Evolutionary conservation across 495 filamentous ascomycete genomes (phyloP).

Genomic region (Neurospora sp.): DNA sequence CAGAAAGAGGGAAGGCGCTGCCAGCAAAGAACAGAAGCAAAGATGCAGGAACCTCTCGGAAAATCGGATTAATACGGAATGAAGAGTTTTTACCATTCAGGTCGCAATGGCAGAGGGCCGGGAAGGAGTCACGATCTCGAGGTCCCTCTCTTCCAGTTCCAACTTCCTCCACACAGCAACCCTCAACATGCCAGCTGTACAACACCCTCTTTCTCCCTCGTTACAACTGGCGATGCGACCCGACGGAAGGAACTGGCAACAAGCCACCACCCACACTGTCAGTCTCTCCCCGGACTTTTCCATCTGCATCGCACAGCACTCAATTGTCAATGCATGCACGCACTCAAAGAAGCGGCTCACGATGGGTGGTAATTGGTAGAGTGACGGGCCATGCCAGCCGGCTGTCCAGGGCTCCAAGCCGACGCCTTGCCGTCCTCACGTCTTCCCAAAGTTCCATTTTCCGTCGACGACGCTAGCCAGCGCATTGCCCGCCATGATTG

Average conservation of each 20-base stretch:
- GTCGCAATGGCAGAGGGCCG: background rate
- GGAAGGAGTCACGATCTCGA: background rate
- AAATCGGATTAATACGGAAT: background rate
- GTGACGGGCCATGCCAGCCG: background rate
- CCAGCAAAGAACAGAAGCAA: background rate
- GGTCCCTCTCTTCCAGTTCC: background rate
- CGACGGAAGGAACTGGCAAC: background rate
- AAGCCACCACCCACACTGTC: background rate
- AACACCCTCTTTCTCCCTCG: background rate
- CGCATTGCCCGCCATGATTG: slow-evolving; percentile 6
- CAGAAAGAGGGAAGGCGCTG: background rate
- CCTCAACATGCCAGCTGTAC: background rate
- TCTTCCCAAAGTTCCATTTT: background rate
- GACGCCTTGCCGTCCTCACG: background rate
- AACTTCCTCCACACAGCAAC: background rate
- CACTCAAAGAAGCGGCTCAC: background rate
- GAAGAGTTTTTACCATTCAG: background rate
- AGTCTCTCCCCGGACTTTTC: background rate
- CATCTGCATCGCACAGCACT: background rate
- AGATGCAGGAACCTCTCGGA: background rate
- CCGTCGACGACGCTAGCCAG: slow-evolving; percentile 13
- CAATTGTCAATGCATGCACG: background rate
- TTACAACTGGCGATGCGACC: background rate
- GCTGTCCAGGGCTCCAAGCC: background rate
- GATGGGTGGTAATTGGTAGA: background rate